These are phyloP conservation scores for Ormosia emarginata DNA, from an alignment of 306 rosid genomes.

Conservation along the genomic window DNA sequence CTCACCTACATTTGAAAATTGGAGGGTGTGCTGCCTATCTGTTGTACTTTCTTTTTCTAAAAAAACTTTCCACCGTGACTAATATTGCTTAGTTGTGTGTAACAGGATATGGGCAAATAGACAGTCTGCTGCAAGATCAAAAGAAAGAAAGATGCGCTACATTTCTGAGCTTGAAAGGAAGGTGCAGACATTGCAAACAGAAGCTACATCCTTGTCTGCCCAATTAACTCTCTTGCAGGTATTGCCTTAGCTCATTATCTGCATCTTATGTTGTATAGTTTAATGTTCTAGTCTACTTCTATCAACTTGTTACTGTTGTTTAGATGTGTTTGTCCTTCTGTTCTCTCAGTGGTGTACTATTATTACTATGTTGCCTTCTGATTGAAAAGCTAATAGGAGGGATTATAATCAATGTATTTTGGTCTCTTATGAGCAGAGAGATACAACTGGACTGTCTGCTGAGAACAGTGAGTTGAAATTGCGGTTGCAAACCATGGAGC, in stretches of 20 bases:
- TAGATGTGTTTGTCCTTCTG: not conserved
- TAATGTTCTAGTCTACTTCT: not conserved
- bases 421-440: conserved; percentile 52
- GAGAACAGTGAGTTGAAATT: conserved; percentile 78
- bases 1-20: not conserved
- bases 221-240: conserved; percentile 81
- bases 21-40: not conserved
- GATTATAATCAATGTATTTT: not conserved
- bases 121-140: conserved; percentile 95
- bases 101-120: conserved; percentile 90
- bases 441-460: conserved; percentile 60
- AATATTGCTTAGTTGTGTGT: conserved; percentile 5
- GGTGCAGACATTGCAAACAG: conserved; percentile 83
- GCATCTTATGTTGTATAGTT: not conserved
- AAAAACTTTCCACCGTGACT: not conserved
- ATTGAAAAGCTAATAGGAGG: not conserved
- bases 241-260: not conserved
- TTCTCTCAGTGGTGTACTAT: not conserved
- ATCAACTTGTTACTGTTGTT: not conserved
- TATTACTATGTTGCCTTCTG: not conserved
- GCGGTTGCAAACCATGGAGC: conserved; percentile 80
- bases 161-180: conserved; percentile 84
- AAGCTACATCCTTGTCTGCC: conserved; percentile 85
- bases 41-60: not conserved
- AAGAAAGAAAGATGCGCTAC: conserved; percentile 90